Evolutionary conservation across 768 basidiomycete species (phyloP).

Genomic region (Hericium rajendrae): DNA sequence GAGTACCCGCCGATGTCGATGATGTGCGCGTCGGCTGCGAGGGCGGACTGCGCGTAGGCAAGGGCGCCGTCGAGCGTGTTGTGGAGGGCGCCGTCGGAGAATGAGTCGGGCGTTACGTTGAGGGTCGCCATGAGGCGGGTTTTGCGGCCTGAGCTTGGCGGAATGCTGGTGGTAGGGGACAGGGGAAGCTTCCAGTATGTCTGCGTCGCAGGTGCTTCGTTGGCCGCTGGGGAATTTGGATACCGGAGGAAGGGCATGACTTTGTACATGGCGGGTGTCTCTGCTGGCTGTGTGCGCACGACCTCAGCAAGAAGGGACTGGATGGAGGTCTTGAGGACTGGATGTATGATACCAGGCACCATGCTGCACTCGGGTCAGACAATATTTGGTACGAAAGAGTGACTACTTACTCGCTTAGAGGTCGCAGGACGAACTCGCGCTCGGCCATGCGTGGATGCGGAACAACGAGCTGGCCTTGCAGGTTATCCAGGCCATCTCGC

Average conservation of each 20-base stretch:
- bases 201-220: slow-evolving; percentile 26
- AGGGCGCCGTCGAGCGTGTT: slow-evolving; percentile 45
- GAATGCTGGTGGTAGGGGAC: slow-evolving; percentile 17
- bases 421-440: slow-evolving; percentile 87
- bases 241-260: slow-evolving; percentile 67
- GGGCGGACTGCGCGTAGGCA: slow-evolving; percentile 37
- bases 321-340: slow-evolving; percentile 39
- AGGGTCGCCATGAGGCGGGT: slow-evolving; percentile 87
- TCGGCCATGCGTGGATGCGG: slow-evolving; percentile 80
- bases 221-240: slow-evolving; percentile 23
- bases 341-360: slow-evolving; percentile 67
- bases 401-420: slow-evolving; percentile 70
- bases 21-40: slow-evolving; percentile 56
- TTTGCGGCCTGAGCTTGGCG: slow-evolving; percentile 17
- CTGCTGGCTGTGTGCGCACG: slow-evolving; percentile 18
- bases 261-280: slow-evolving; percentile 45
- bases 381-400: neutral
- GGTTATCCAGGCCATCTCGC: slow-evolving; percentile 36
- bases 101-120: slow-evolving; percentile 92
- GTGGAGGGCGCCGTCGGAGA: slow-evolving; percentile 75
- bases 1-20: slow-evolving; percentile 93
- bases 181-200: slow-evolving; percentile 44
- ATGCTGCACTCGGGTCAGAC: slow-evolving; percentile 40
- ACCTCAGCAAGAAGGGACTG: slow-evolving; percentile 35
- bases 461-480: slow-evolving; percentile 62